Evolutionary conservation across 768 basidiomycete species (phyloP).

Genomic region (Collybia mongolica): DNA sequence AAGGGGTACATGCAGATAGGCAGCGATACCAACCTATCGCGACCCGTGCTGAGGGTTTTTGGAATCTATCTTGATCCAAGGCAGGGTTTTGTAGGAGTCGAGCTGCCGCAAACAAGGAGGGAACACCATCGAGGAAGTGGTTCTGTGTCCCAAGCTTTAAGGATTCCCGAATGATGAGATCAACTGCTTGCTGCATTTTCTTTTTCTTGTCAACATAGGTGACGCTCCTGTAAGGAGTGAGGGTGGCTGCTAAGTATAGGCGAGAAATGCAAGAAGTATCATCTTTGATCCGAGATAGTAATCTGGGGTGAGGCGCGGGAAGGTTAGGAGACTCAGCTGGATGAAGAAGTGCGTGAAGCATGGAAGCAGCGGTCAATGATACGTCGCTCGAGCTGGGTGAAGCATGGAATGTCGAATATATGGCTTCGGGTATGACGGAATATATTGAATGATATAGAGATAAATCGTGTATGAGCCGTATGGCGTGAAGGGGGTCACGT

Average conservation of each 20-base stretch:
- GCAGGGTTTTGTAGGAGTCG: slow-evolving; percentile 38
- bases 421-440: slow-evolving; percentile 45
- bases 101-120: slow-evolving; percentile 58
- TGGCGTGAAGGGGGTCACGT: slow-evolving; percentile 68
- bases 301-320: slow-evolving; percentile 45
- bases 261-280: slow-evolving; percentile 48
- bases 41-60: slow-evolving; percentile 46
- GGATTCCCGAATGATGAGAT: slow-evolving; percentile 77
- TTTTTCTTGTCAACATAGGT: slow-evolving; percentile 66
- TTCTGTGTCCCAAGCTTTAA: slow-evolving; percentile 81
- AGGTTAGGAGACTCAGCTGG: slow-evolving; percentile 26
- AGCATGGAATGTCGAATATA: slow-evolving; percentile 43
- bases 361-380: slow-evolving; percentile 54
- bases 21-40: slow-evolving; percentile 50
- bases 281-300: slow-evolving; percentile 35
- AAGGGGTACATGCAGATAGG: slow-evolving; percentile 2
- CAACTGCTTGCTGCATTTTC: slow-evolving; percentile 54
- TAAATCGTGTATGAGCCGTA: slow-evolving; percentile 73
- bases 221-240: slow-evolving; percentile 68
- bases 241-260: slow-evolving; percentile 74
- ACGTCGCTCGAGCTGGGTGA: slow-evolving; percentile 32
- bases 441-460: slow-evolving; percentile 71
- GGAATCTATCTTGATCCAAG: slow-evolving; percentile 31
- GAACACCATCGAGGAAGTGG: slow-evolving; percentile 76
- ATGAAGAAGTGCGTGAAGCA: slow-evolving; percentile 53